phyloP scores from a whole-genome alignment of 805 yeast species.

The Ogataea haglerorum region DNA sequence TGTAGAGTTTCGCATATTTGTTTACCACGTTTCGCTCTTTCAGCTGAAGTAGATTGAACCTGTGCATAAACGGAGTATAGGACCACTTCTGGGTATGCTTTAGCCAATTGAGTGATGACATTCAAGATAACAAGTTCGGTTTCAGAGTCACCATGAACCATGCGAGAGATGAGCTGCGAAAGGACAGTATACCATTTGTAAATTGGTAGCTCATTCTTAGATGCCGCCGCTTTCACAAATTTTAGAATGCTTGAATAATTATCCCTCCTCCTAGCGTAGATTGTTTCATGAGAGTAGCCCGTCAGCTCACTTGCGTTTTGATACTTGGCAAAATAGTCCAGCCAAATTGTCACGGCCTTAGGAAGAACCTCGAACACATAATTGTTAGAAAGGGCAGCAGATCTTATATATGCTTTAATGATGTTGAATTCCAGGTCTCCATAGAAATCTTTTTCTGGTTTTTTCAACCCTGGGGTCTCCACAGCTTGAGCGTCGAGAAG shows the following conservation, averaged over 20 bases:
- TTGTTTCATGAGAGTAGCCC: constrained; percentile 27
- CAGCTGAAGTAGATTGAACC: constrained; percentile 51
- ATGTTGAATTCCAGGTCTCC: constrained; percentile 56
- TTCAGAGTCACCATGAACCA: constrained; percentile 56
- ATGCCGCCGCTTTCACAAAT: constrained; percentile 41
- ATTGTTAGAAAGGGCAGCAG: constrained; percentile 59
- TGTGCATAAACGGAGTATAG: constrained; percentile 83
- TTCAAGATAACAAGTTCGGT: constrained; percentile 54
- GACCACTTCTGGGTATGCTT: constrained; percentile 73
- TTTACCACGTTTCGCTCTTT: constrained; percentile 45
- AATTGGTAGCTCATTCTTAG: constrained; percentile 43
- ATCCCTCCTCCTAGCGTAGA: constrained; percentile 31
- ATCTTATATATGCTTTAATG: constrained; percentile 52
- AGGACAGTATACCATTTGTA: constrained; percentile 78
- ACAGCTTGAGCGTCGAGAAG: constrained; percentile 59
- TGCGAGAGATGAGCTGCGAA: constrained; percentile 80
- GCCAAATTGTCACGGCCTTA: constrained; percentile 86
- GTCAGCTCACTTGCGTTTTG: constrained; percentile 25
- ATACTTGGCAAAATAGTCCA: constrained; percentile 59
- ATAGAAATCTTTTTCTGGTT: constrained; percentile 32
- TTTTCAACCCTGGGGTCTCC: constrained; percentile 28
- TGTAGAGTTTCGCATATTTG: constrained; percentile 38
- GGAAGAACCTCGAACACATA: constrained; percentile 84
- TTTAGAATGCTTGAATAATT: constrained; percentile 46
- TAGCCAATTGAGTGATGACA: constrained; percentile 56